phyloP scores from a whole-genome alignment of 2,329 filamentous ascomycete species.

The Phyllosticta citribraziliensis region DNA sequence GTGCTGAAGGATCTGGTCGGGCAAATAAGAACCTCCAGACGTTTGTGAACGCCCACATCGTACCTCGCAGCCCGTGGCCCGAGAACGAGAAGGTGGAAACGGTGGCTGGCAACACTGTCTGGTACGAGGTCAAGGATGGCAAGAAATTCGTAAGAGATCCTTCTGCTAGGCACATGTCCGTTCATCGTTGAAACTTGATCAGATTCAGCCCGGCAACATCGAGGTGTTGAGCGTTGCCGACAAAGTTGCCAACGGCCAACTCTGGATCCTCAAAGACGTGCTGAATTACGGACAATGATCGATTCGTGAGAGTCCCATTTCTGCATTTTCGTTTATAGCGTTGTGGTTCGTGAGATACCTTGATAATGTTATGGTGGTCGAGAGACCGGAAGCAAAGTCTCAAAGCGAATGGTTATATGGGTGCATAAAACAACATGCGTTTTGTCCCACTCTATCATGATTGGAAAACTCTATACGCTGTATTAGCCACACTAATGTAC shows the following conservation, averaged over 20 bases:
- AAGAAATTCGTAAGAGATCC: constrained; percentile 47
- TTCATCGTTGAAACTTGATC: background rate
- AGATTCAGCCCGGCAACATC: constrained; percentile 72
- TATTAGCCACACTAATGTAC: no score
- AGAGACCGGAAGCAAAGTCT: background rate
- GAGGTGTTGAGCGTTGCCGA: constrained; percentile 66
- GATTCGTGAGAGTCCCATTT: background rate
- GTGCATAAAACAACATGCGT: no score
- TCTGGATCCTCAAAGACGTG: constrained; percentile 64
- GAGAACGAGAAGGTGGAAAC: constrained; percentile 58
- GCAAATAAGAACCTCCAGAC: constrained; percentile 65
- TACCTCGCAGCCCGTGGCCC: constrained; percentile 66
- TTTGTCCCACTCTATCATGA: no score
- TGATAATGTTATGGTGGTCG: background rate
- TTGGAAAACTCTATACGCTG: no score
- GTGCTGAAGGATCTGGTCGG: constrained; percentile 61
- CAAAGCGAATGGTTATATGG: no score
- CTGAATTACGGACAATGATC: constrained; percentile 28
- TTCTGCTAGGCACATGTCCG: constrained; percentile 20
- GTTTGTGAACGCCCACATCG: constrained; percentile 81
- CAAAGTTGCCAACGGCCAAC: constrained; percentile 76
- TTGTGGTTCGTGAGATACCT: background rate
- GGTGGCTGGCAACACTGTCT: constrained; percentile 59
- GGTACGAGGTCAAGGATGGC: constrained; percentile 68
- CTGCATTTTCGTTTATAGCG: background rate